Evolutionary conservation across 2,329 filamentous ascomycete genomes (phyloP).

Genomic region (Epichloe amarillans): DNA sequence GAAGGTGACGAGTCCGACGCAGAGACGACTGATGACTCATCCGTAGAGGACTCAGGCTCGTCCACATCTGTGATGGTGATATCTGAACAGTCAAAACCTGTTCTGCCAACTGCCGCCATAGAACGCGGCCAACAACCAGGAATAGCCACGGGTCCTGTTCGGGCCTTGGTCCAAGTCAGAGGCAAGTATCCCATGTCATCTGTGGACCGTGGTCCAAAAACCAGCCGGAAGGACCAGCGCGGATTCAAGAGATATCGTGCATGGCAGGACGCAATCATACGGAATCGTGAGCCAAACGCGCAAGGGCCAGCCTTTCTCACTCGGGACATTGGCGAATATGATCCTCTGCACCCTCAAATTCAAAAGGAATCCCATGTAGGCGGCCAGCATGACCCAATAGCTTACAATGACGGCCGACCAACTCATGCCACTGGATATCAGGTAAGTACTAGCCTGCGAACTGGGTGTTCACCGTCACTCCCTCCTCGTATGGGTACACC

Average conservation of each 20-base stretch:
- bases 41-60: conserved; percentile 15
- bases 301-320: conserved; percentile 8
- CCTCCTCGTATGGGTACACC: not conserved
- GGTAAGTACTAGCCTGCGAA: conserved; percentile 1
- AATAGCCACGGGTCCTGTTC: not conserved
- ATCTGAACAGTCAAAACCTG: conserved; percentile 5
- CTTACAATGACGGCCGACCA: conserved; percentile 3
- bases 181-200: conserved; percentile 12
- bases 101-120: not conserved
- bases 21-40: conserved; percentile 20
- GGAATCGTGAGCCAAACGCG: conserved; percentile 13
- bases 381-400: not conserved
- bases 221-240: conserved; percentile 24
- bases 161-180: conserved; percentile 4
- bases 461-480: conserved; percentile 4
- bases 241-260: conserved; percentile 35
- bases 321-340: conserved; percentile 5
- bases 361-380: conserved; percentile 1
- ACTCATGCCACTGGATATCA: conserved; percentile 1
- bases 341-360: conserved; percentile 1
- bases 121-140: conserved; percentile 3
- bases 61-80: conserved; percentile 9
- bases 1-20: conserved; percentile 32
- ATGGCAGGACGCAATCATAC: conserved; percentile 26
- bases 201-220: conserved; percentile 5